These are phyloP conservation scores for Sabuloglossum arenarium DNA, from an alignment of 495 filamentous ascomycete species.

Conservation along the genomic window DNA sequence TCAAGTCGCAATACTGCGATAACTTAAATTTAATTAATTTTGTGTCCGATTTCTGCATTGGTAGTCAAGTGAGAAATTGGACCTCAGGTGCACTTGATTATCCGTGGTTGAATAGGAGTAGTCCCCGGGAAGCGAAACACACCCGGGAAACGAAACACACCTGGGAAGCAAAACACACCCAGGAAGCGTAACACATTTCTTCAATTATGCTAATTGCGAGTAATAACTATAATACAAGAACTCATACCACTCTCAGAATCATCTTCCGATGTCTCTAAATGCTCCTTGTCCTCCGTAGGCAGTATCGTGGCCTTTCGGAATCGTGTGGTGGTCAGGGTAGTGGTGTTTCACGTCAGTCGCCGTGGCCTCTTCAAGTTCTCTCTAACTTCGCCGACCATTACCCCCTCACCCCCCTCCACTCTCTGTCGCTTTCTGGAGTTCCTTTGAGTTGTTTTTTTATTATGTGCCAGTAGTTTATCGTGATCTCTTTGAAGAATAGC, in stretches of 20 bases:
- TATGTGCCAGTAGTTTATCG: not conserved
- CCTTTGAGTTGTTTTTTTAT: not conserved
- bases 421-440: not conserved
- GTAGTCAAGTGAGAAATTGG: too few relatives aligned
- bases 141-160: not conserved
- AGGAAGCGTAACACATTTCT: not conserved
- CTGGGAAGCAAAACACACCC: not conserved
- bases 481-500: not conserved
- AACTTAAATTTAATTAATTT: too few relatives aligned
- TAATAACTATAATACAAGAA: not conserved
- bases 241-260: not conserved
- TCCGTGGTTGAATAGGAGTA: too few relatives aligned
- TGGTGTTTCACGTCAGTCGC: too few relatives aligned
- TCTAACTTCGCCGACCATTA: too few relatives aligned
- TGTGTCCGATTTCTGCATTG: too few relatives aligned
- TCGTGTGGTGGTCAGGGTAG: too few relatives aligned
- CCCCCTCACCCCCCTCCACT: not conserved
- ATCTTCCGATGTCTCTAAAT: not conserved
- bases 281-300: too few relatives aligned
- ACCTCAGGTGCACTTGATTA: too few relatives aligned
- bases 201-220: not conserved
- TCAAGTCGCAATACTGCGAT: too few relatives aligned
- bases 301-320: too few relatives aligned
- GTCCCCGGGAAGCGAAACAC: not conserved
- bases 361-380: too few relatives aligned